Percentiles rank a stretch among this genome's conserved stretches.
These are phyloP conservation scores for Cladobotryum mycophilum DNA, from an alignment of 2,329 filamentous ascomycete genomes.

Conservation along the genomic window DNA sequence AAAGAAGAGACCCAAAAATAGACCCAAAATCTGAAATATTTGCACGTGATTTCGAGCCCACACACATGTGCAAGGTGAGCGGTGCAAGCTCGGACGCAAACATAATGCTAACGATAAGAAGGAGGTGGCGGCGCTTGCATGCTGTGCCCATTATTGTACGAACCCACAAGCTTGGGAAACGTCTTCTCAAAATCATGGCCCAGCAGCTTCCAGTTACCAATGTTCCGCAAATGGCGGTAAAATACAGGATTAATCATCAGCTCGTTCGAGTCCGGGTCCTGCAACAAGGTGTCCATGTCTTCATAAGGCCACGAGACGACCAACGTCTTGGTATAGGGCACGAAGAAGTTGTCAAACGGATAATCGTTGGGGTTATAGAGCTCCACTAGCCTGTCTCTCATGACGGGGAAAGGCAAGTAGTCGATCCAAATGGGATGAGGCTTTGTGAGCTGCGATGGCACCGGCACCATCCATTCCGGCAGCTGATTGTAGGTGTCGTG, in stretches of 20 bases:
- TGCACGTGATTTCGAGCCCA: too few species aligned
- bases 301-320: constrained; percentile 82
- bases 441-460: constrained; percentile 56
- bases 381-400: constrained; percentile 61
- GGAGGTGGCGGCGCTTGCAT: too few species aligned
- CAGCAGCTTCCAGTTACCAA: constrained; percentile 72
- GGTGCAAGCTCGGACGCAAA: too few species aligned
- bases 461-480: constrained; percentile 65
- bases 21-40: too few species aligned
- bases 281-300: constrained; percentile 60
- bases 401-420: constrained; percentile 69
- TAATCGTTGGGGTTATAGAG: constrained; percentile 44
- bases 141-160: not conserved
- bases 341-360: constrained; percentile 74
- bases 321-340: constrained; percentile 71
- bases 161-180: constrained; percentile 46
- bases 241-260: constrained; percentile 81
- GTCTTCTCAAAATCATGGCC: constrained; percentile 60
- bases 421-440: constrained; percentile 79
- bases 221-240: constrained; percentile 66
- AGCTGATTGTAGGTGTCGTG: constrained; percentile 72
- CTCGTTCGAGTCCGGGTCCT: constrained; percentile 53
- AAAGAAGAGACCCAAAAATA: too few species aligned
- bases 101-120: too few species aligned
- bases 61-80: too few species aligned